Percentiles rank a stretch among this genome's conserved stretches.
These are phyloP conservation scores for Leccinum pachyderme DNA, from an alignment of 1,284 basidiomycete genomes.

Conservation along the genomic window DNA sequence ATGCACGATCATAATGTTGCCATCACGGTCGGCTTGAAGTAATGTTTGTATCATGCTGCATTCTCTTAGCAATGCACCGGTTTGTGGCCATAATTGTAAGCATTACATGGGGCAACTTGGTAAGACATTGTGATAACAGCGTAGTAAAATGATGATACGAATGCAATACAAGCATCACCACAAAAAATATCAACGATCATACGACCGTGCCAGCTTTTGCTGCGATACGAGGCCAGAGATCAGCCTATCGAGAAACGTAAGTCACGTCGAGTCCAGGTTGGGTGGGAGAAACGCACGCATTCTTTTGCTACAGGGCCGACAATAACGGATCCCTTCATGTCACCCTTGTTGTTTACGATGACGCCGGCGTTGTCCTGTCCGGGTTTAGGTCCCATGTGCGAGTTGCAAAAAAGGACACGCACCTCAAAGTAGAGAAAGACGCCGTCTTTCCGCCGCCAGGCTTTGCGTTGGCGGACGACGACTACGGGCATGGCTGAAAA, in stretches of 20 bases:
- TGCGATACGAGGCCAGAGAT: conserved; percentile 99
- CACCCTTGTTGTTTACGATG: conserved; percentile 98
- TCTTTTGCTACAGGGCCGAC: conserved; percentile 97
- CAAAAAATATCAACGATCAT: conserved; percentile 38
- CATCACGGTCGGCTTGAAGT: not conserved
- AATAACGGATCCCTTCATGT: conserved; percentile 99
- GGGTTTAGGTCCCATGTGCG: not conserved
- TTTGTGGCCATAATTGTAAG: conserved; percentile 21
- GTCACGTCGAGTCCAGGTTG: not conserved
- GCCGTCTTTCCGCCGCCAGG: conserved; percentile 97
- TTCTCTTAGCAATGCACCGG: not conserved
- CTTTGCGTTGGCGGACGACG: conserved; percentile 96
- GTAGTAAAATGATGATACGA: not conserved
- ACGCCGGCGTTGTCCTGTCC: conserved; percentile 91
- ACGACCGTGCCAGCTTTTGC: conserved; percentile 99
- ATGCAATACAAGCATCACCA: conserved; percentile 19
- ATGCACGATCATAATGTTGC: not conserved
- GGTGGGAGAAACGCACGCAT: conserved; percentile 62
- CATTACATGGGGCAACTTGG: conserved; percentile 19
- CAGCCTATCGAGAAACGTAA: conserved; percentile 56
- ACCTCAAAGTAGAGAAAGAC: conserved; percentile 99
- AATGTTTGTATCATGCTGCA: not conserved
- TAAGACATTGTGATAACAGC: conserved; percentile 14
- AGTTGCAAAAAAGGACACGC: conserved; percentile 13
- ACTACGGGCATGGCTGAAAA: conserved; percentile 91